These are phyloP conservation scores for Arthrobotrys iridis DNA, from an alignment of 2,329 filamentous ascomycete genomes.

Conservation along the genomic window DNA sequence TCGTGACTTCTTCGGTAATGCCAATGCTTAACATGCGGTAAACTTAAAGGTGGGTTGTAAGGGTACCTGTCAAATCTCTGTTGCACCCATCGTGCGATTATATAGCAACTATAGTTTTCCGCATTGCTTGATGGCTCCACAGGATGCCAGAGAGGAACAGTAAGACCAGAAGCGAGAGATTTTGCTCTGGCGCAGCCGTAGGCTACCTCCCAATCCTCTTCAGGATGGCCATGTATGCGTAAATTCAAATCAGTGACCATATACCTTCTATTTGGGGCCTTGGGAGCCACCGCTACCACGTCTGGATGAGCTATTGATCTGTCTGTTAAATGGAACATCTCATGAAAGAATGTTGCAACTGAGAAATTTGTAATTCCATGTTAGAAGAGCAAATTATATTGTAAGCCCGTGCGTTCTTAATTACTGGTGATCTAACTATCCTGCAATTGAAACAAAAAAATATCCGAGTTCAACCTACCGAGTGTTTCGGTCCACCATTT, in stretches of 20 bases:
- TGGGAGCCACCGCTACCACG: background rate
- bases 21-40: background rate
- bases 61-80: conserved; percentile 6
- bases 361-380: background rate
- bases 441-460: no score
- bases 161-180: background rate
- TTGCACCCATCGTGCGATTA: background rate
- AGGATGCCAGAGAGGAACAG: background rate
- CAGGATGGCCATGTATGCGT: background rate
- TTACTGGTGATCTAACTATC: background rate
- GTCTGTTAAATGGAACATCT: conserved; percentile 1
- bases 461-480: no score
- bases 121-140: conserved; percentile 5
- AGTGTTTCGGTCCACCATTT: background rate
- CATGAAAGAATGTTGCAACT: background rate
- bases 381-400: background rate
- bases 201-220: background rate
- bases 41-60: background rate
- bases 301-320: conserved; percentile 4
- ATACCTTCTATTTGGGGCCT: background rate
- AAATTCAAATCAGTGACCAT: background rate
- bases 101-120: conserved; percentile 11
- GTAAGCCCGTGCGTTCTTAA: background rate
- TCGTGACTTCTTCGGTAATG: background rate
- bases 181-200: background rate